Evolutionary conservation across 2,329 filamentous ascomycete genomes (phyloP).

Genomic region (Aspergillus novoparasiticus): DNA sequence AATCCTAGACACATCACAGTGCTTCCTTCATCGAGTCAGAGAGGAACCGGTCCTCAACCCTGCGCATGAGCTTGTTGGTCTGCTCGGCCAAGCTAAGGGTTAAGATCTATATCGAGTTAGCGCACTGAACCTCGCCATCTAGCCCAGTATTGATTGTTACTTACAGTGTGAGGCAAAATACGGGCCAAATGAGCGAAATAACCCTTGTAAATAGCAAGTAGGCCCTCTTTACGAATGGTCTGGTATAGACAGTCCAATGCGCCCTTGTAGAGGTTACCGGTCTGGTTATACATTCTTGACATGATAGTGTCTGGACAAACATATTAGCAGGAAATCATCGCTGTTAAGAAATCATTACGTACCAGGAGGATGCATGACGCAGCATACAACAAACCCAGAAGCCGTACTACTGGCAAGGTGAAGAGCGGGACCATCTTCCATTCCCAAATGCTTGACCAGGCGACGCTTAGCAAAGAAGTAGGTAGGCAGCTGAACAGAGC

Average conservation of each 20-base stretch:
- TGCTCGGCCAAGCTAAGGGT: conserved; percentile 94
- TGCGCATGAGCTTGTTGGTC: conserved; percentile 88
- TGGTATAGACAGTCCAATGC: conserved; percentile 91
- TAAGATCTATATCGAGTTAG: conserved; percentile 62
- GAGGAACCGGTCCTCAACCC: conserved; percentile 67
- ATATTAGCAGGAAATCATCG: conserved; percentile 10
- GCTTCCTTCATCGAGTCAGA: conserved; percentile 50
- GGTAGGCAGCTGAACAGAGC: conserved; percentile 92
- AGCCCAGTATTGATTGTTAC: conserved; percentile 21
- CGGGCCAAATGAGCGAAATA: conserved; percentile 92
- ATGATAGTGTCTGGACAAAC: conserved; percentile 81
- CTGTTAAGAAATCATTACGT: conserved; percentile 33
- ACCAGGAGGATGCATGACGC: conserved; percentile 96
- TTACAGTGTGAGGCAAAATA: conserved; percentile 86
- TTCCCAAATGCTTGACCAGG: conserved; percentile 77
- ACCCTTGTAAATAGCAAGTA: conserved; percentile 95
- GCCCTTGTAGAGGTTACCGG: conserved; percentile 91
- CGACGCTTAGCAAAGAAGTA: conserved; percentile 97
- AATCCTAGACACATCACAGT: conserved; percentile 39
- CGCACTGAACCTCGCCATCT: neutral
- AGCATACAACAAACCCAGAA: conserved; percentile 95
- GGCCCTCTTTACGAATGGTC: conserved; percentile 86
- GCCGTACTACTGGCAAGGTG: conserved; percentile 86
- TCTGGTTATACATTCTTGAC: conserved; percentile 98
- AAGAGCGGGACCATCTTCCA: conserved; percentile 86